Base-by-base conservation (phyloP, 768 basidiomycete species). In the Lactarius hatsudake region DNA sequence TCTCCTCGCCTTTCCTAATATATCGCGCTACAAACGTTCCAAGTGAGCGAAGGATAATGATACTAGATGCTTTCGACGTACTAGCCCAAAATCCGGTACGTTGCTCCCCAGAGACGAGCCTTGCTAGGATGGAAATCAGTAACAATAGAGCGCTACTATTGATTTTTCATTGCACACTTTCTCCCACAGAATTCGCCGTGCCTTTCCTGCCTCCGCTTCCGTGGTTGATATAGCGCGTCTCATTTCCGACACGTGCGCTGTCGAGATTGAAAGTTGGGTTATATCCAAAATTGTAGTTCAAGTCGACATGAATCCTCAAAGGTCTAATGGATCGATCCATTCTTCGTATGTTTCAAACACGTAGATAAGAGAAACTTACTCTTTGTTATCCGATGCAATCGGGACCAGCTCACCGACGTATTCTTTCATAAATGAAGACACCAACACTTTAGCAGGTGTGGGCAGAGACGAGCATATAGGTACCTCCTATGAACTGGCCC, bases 201-300 rank as follows among this genome's bases (percentile, higher is more conserved):
- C 66, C 65, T 40, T 61, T 20, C 3, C 3, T 8, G 9, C 36
- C 36, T 38, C 15, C 42, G 58, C 54, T 70, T 26, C 78, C 76
- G 64, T 92, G 90, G 71, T 93, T 89, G 62, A 91, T 84, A 70
- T 86, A 91, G 18, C 89, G 80, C n/a, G 87, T 79, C 48, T 81
- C 78, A 65, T 91, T 91, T 5, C 88, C 89, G 0, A 78, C 81
- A 42, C 77, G 79, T 18, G 81, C 75, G 38, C 84, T 78, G 72
- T 92, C 90, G 23, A 90, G 71, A 10, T 80, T 77, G 36, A 81
- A 71, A 0, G 75, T 73, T 0, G 73, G 55, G 69, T 87, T 83
- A 59, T 91, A 73, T 23, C 77, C 78, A 66, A 89, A 91, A 10
- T 86, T 79, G 67, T 93, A 93, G 66, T 82, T 86, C 48, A 88